Evolutionary conservation across 2,329 filamentous ascomycete genomes (phyloP), one percentile per base, ranked within the genome.

Genomic region (Rhynchosporium agropyri): DNA sequence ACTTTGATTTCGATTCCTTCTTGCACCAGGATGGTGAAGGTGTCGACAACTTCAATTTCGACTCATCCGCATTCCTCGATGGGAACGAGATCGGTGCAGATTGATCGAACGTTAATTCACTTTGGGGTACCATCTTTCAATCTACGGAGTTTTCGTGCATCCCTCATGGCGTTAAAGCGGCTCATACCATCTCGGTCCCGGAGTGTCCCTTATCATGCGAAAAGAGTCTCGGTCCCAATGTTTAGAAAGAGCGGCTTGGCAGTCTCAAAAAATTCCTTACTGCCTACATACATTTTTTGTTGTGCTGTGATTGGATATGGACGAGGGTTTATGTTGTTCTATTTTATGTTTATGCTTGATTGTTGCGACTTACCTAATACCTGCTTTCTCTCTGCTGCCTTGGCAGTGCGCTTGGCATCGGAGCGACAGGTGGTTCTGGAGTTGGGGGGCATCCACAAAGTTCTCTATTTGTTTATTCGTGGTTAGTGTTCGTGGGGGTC

Each of bases 1-100:
- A 87, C 67, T 89, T 89, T 69, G 86, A 89, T 68, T 84, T 89
- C 68, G 86, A 89, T 74, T 87, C 86, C 1, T 89, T 89, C 77
- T 77, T 89, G 7, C 84, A 89, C 66, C 80, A 83, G 61, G 80
- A 82, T 63, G 81, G 82, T 53, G 78, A 76, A 40, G 80, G 77
- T 48, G 74, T 76, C 49, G 74, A 70, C 53, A 64, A 72, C 4
- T 88, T 88, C 66, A 83, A 84, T 74, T 88, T 88, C 70, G 77
- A 77, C 65, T 74, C 79, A 15, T 76, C 77, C 29, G 74, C 76
- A 51, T 85, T 85, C 71, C 82, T 87, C 77, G 83, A 86, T 63
- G 78, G 78, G 46, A 77, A 80, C 61, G 83, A 85, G 72, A 86
- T 88, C 71, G 80, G 81, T 59, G 81, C 84, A 66, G 84, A 87